Percentiles rank a stretch among this genome's conserved stretches.
Conservation (phyloP, 2,329 filamentous ascomycete species). For the Calcarisporium arbuscula region DNA sequence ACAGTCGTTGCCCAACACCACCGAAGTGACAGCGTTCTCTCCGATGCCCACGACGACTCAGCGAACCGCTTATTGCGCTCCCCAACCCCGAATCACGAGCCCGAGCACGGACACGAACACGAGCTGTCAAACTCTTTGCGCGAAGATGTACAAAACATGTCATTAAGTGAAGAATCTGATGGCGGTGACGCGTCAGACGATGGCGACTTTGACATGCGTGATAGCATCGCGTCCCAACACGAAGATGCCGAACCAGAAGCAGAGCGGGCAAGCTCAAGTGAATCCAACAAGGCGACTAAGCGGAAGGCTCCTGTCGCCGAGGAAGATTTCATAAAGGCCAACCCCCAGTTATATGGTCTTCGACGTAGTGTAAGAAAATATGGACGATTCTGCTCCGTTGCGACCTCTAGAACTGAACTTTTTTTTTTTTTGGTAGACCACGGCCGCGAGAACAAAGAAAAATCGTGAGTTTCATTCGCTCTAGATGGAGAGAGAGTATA, state of each 20-base stretch:
- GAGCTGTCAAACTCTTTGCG: constrained; percentile 33
- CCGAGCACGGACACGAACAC: too few relatives aligned
- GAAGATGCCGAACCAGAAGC: constrained; percentile 37
- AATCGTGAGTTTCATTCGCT: constrained; percentile 40
- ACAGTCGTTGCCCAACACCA: constrained; percentile 28
- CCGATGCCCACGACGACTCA: constrained; percentile 53
- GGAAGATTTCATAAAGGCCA: constrained; percentile 79
- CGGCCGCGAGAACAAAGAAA: constrained; percentile 53
- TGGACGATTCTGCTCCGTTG: constrained; percentile 27
- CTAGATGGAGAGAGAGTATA: not conserved
- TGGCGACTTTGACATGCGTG: constrained; percentile 71
- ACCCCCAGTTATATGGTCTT: constrained; percentile 91
- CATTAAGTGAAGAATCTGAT: constrained; percentile 42
- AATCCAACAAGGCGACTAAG: constrained; percentile 64
- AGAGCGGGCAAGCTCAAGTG: constrained; percentile 62
- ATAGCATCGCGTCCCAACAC: constrained; percentile 40
- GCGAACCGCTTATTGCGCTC: constrained; percentile 40
- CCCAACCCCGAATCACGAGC: constrained; percentile 35
- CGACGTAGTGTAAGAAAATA: constrained; percentile 92
- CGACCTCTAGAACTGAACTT: constrained; percentile 15
- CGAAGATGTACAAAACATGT: constrained; percentile 31
- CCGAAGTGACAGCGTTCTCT: constrained; percentile 59
- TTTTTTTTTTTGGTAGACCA: constrained; percentile 23
- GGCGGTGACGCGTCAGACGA: constrained; percentile 56
- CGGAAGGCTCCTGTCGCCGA: constrained; percentile 65